Conservation (phyloP, 2,329 filamentous ascomycete species). For the Curvularia sp. region DNA sequence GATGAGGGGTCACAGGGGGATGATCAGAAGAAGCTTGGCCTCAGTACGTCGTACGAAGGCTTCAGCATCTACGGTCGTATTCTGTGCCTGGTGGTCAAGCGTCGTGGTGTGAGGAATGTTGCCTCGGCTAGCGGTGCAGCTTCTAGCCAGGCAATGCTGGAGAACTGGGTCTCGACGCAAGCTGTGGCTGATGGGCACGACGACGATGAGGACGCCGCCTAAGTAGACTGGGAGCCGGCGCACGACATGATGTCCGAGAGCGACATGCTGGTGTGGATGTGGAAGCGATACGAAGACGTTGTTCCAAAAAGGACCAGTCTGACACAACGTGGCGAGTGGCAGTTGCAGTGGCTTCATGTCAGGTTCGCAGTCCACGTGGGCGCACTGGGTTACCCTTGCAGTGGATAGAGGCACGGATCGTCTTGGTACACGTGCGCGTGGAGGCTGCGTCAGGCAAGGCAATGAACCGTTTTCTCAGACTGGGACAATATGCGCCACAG, state of each 20-base stretch:
- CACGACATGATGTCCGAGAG: conserved; percentile 8
- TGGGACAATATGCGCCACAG: conserved; percentile 11
- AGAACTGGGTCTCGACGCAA: conserved; percentile 55
- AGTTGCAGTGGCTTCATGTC: conserved; percentile 15
- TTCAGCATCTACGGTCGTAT: conserved; percentile 96
- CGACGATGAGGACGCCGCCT: conserved; percentile 47
- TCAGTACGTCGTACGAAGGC: conserved; percentile 90
- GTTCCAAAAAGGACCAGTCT: conserved; percentile 27
- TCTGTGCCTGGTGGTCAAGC: conserved; percentile 86
- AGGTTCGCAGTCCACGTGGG: conserved; percentile 35
- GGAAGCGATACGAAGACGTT: conserved; percentile 24
- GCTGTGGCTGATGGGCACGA: conserved; percentile 47
- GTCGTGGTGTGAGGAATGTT: conserved; percentile 58
- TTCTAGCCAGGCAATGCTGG: conserved; percentile 52
- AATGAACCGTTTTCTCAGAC: conserved; percentile 19
- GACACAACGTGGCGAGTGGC: conserved; percentile 9
- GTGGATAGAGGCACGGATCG: conserved; percentile 29
- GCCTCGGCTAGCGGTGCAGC: conserved; percentile 28
- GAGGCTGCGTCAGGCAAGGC: conserved; percentile 15
- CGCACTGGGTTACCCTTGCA: conserved; percentile 30
- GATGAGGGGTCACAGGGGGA: conserved; percentile 66
- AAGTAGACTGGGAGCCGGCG: conserved; percentile 15
- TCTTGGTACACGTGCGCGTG: conserved; percentile 20
- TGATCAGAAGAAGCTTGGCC: conserved; percentile 89
- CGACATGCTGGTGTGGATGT: conserved; percentile 16